Base-by-base conservation (phyloP, 257 asterid species). In the Solanum dulcamara region DNA sequence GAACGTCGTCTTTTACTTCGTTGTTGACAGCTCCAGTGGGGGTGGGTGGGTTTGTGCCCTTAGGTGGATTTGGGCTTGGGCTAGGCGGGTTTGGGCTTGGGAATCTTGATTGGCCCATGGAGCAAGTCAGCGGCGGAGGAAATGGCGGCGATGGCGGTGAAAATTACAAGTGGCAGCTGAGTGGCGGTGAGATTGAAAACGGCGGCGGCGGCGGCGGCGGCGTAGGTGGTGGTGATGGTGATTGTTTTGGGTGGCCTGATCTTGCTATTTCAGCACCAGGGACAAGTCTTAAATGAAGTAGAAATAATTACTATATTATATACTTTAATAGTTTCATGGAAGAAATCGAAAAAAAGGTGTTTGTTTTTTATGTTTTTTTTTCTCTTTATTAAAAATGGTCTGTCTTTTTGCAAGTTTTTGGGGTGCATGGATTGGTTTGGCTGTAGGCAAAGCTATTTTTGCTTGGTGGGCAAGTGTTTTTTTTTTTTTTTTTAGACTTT, bases 211-310 rank as follows among this genome's bases (percentile, higher is more conserved):
- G 24, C 1, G 85, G 50, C 28, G 91, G 71, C 59, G 77, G 85
- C 14, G 57, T 59, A 6, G 28, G n/a, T 18, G 28, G 51, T 9
- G 42, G 28, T 17, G 83, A 87, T 40, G 90, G 87, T 10, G 93
- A 91, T 77, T 89, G 88, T 75, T 91, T 91, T 68, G 87, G 92
- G 67, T 92, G 95, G 95, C 92, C 93, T 48, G 93, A 91, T 7
- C 92, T 92, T 79, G 93, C 94, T 26, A 90, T 92, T 24, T 88
- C 94, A 86, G 89, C 92, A 72, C 88, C 94, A 83, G 91, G 91
- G 40, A 89, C 87, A 75, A 90, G 88, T 72, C 91, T 90, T 50
- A 88, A 92, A 85, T 82, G 85, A 66, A 46, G 85, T 60, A 60
- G 26, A 55, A 30, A 60, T 17, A 59, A 57, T 32, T 18, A 48